These are phyloP conservation scores for Podaxis carcinomalis DNA, from an alignment of 768 basidiomycete genomes.

Conservation along the genomic window DNA sequence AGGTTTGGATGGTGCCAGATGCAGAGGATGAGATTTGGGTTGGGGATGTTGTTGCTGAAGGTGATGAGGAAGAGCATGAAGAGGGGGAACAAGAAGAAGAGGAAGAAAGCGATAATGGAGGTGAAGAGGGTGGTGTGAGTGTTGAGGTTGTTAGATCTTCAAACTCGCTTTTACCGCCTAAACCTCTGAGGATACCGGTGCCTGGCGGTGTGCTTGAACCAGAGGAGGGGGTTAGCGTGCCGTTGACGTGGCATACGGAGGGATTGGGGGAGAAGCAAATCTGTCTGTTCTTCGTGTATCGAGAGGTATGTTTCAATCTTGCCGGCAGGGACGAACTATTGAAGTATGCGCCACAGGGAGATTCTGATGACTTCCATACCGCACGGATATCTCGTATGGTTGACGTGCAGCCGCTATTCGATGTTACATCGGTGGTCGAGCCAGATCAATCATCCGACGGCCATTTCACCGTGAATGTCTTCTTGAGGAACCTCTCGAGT, in stretches of 20 bases:
- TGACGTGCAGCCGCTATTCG: slow-evolving; percentile 58
- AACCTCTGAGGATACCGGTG: slow-evolving; percentile 10
- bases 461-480: slow-evolving; percentile 50
- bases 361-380: slow-evolving; percentile 50
- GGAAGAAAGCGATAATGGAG: slow-evolving; percentile 58
- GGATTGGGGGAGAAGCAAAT: slow-evolving; percentile 10
- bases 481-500: slow-evolving; percentile 48
- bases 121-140: slow-evolving; percentile 52
- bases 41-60: slow-evolving; percentile 56
- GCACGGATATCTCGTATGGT: slow-evolving; percentile 50
- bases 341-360: slow-evolving; percentile 36
- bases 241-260: slow-evolving; percentile 11
- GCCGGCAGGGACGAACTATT: slow-evolving; percentile 1
- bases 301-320: slow-evolving; percentile 40
- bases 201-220: slow-evolving; percentile 6
- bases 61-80: slow-evolving; percentile 43
- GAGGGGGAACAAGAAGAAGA: slow-evolving; percentile 62
- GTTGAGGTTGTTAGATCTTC: slow-evolving; percentile 13
- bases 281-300: slow-evolving; percentile 35
- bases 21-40: slow-evolving; percentile 64
- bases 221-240: slow-evolving; percentile 6
- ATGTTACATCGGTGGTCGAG: slow-evolving; percentile 44
- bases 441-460: slow-evolving; percentile 46
- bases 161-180: slow-evolving; percentile 10
- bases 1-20: slow-evolving; percentile 68